Base-by-base conservation (phyloP, 2,329 filamentous ascomycete genomes). In the Claviceps spartinae region DNA sequence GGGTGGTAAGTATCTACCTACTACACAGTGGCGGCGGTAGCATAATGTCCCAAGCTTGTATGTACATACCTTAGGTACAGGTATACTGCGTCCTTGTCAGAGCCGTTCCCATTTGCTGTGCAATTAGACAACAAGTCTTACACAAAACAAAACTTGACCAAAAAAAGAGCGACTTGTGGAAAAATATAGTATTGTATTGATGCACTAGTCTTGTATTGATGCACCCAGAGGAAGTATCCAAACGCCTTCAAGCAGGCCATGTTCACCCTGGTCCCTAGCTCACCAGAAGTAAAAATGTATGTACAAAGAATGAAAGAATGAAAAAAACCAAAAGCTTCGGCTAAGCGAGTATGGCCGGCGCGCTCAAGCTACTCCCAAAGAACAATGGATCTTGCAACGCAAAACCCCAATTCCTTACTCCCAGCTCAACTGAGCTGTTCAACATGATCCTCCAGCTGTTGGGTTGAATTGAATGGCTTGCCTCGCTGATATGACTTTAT, bases 141-240 rank as follows among this genome's bases (percentile, higher is more conserved):
- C 26, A 9, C 8, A 22, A 30, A 30, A 30, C 26, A 30, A 4
- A 11, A 3, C 8, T 48, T 22, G 13, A 22, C 16, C 11, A 1
- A 30, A 46, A 34, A 34, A 36, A 37, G 13, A 36, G 36, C 34
- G 13, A 22, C 5, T 18, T 16, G 13, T 18, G 8, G 2, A 47
- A 34, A 34, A 36, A 18, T 47, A 34, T 13, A 46, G 26, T 30
- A 8, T 30, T 30, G 26, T 30, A 30, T 50, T 34, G 41, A 38
- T n/a, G 45, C 40, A 53, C 36, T n/a, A n/a, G 26, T 30, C 26
- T 30, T 30, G 26, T 30, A 30, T 50, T 34, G 41, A 38, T n/a
- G 45, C 40, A 53, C 36, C 52, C 49, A 52, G 51, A 36, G 16
- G 16, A 24, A 7, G 13, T 53, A 36, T 43, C 51, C 51, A 50